Conservation (phyloP, 805 yeast species). For the Candida rishiriensis region DNA sequence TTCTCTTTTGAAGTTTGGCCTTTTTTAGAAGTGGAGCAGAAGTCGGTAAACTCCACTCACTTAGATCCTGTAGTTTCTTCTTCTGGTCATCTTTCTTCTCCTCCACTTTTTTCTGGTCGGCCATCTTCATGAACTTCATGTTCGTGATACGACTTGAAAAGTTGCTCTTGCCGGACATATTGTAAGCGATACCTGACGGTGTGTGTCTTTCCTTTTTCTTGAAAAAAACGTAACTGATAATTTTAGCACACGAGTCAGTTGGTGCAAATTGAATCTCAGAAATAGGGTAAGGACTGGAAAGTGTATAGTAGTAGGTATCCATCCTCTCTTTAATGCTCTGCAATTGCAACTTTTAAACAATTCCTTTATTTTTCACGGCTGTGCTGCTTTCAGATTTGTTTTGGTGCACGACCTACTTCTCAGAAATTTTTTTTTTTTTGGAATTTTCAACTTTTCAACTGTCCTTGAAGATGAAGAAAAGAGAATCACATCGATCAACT, state of each 20-base stretch:
- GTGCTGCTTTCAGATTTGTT: not conserved
- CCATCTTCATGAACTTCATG: constrained; percentile 71
- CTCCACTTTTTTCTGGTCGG: constrained; percentile 32
- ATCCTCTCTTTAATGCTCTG: no score
- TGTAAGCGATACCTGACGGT: not conserved
- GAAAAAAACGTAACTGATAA: not conserved
- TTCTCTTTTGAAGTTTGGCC: constrained; percentile 10
- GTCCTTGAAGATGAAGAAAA: no score
- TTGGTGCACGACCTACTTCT: no score
- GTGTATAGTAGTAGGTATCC: not conserved
- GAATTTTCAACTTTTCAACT: no score
- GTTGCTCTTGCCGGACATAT: constrained; percentile 22
- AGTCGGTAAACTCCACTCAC: constrained; percentile 48
- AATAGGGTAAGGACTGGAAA: not conserved
- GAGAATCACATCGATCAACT: no score
- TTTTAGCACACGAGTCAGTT: not conserved
- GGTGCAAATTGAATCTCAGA: not conserved
- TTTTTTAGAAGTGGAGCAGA: constrained; percentile 22
- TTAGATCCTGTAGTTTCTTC: constrained; percentile 36
- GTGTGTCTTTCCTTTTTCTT: not conserved
- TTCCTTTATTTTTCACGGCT: not conserved
- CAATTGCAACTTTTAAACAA: not conserved
- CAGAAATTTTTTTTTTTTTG: no score
- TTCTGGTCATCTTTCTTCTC: constrained; percentile 30
- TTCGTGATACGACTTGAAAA: constrained; percentile 70